Evolutionary conservation across 202 grass and related monocot genomes (phyloP).

Genomic region (Brachypodium distachyon): DNA sequence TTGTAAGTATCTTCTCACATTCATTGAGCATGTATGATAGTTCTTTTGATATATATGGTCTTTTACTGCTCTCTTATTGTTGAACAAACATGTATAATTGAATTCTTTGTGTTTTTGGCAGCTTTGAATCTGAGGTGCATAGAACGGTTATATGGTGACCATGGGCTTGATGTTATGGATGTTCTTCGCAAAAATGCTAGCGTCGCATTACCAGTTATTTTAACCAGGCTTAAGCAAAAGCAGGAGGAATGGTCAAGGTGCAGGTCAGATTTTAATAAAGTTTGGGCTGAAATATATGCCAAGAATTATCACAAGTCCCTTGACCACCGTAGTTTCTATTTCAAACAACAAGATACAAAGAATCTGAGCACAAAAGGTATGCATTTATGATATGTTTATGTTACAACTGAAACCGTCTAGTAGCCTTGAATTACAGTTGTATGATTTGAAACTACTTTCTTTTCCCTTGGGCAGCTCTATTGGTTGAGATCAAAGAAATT

Average conservation of each 20-base stretch:
- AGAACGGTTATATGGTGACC: slow-evolving; percentile 62
- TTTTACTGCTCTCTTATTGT: not conserved
- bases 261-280: slow-evolving; percentile 72
- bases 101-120: slow-evolving; percentile 28
- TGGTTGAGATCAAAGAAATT: slow-evolving; percentile 77
- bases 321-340: slow-evolving; percentile 82
- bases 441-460: slow-evolving; percentile 9
- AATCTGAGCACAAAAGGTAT: slow-evolving; percentile 72
- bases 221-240: slow-evolving; percentile 73
- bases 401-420: not conserved
- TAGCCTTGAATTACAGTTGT: not conserved
- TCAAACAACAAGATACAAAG: slow-evolving; percentile 81
- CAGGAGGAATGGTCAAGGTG: slow-evolving; percentile 77
- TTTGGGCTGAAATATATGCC: slow-evolving; percentile 80
- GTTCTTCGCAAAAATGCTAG: slow-evolving; percentile 64
- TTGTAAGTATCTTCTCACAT: slow-evolving; percentile 33
- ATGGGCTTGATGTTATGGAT: slow-evolving; percentile 76
- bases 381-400: slow-evolving; percentile 9
- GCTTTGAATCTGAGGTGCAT: slow-evolving; percentile 75
- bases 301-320: slow-evolving; percentile 85
- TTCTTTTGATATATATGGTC: slow-evolving; percentile 4
- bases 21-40: not conserved
- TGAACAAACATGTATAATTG: not conserved
- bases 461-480: slow-evolving; percentile 42
- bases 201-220: slow-evolving; percentile 61